Base-by-base conservation (phyloP, 345 rosid genomes). In the Linum tenue region DNA sequence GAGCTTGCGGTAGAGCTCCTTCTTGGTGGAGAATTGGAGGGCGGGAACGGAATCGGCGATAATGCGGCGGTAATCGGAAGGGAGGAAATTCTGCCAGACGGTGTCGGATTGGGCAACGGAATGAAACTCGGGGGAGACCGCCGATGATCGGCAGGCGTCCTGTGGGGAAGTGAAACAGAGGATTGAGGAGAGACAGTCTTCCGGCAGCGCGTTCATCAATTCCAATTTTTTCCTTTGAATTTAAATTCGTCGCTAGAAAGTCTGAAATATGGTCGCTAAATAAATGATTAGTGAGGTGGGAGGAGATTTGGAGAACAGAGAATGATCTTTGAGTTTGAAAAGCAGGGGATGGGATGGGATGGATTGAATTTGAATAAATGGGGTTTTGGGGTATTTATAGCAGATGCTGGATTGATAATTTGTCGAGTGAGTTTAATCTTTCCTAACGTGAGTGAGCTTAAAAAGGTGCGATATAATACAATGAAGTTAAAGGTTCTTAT, bases 81-180 rank as follows among this genome's bases (percentile, higher is more conserved):
- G 95, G 69, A 87, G 68, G 63, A 91, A 83, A 4, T 56, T 82
- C 7, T 71, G 76, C 96, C 98, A 89, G 2, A 83, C 76, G 4
- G 63, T 15, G 65, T 85, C 89, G 0, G 92, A 91, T 0, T 82
- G 84, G 22, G 86, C 76, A 11, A 90, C 95, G 15, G 87, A 79
- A 60, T 70, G 73, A 63, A 89, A 85, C 37, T 65, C 56, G 1
- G 82, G 56, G 3, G 90, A 89, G 2, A 84, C 83, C 40, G 53
- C 16, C 0, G 90, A 77, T 2, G 81, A 81, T 7, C 75, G 74
- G 75, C 78, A 74, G 1, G 76, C 80, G 65, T 88, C 92, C 0
- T 59, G 43, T 0, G 98, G 98, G 39, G 95, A 71, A 1, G 98
- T 82, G 39, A 82, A 77, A 17, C 87, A 80, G 5, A 89, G 69